Conservation (phyloP, 345 rosid species). For the Draba incana region DNA sequence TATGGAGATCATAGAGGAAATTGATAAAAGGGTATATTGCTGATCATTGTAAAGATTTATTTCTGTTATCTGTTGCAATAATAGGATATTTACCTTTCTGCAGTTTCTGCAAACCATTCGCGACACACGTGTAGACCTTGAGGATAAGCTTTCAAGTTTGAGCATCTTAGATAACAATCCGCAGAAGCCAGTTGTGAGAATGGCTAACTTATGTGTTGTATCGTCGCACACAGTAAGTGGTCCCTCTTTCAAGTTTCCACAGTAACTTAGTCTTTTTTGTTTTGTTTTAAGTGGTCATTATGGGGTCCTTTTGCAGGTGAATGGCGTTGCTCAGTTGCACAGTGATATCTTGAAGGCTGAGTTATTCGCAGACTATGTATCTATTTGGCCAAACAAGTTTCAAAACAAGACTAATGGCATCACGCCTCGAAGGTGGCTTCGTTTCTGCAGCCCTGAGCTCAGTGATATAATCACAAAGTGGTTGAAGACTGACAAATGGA, state of each 20-base stretch:
- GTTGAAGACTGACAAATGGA: constrained; percentile 90
- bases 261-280: constrained; percentile 7
- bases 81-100: constrained; percentile 30
- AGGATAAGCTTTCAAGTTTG: constrained; percentile 78
- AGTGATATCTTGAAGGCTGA: constrained; percentile 90
- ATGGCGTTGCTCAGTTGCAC: constrained; percentile 97
- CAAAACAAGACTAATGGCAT: constrained; percentile 97
- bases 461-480: constrained; percentile 89
- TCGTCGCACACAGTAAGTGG: constrained; percentile 79
- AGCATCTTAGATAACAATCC: constrained; percentile 83
- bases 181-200: constrained; percentile 87
- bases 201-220: constrained; percentile 97
- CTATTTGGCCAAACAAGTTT: constrained; percentile 90
- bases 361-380: constrained; percentile 89
- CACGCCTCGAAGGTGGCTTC: constrained; percentile 97
- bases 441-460: constrained; percentile 95
- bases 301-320: constrained; percentile 61
- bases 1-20: constrained; percentile 96
- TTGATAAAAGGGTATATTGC: constrained; percentile 75
- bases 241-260: constrained; percentile 16
- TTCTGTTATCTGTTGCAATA: constrained; percentile 26
- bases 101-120: constrained; percentile 75
- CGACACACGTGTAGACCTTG: constrained; percentile 61
- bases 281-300: constrained; percentile 26
- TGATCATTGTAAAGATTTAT: constrained; percentile 6